Evolutionary conservation across 1,284 basidiomycete genomes (phyloP), one percentile per base, ranked within the genome.

Genomic region (Cutaneotrichosporon dermatis): DNA sequence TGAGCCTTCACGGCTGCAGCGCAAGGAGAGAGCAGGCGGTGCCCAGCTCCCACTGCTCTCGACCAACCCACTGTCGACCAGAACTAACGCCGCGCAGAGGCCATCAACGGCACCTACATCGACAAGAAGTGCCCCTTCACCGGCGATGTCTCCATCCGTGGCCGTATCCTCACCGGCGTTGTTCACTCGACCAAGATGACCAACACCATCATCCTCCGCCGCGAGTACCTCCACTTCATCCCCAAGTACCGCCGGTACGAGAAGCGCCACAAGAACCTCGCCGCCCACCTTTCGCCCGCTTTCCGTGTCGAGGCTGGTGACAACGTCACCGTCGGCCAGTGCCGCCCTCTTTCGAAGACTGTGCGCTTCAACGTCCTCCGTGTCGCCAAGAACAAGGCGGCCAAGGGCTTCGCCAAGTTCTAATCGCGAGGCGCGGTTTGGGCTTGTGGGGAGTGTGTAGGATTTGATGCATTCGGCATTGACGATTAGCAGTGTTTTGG

Each of bases 121-220:
- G 95, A 99, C 87, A 99, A 99, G 85, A 99, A 99, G 83, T 99
- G 94, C 84, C 94, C 94, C 52, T 97, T 95, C 85, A 94, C 91
- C 70, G 90, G 94, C 68, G 83, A 92, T 68, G 83, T 97, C 73
- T 98, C 96, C 60, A 99, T 99, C 80, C 95, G 96, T 80, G 96
- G 96, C 65, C 95, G 96, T 77, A 98, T 99, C 82, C 83, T 99
- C 69, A 95, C 92, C 62, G 96, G 96, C 80, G 94, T 99, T 69
- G 83, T 99, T 61, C 98, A 95, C 68, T 97, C 94, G 54, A 77
- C 77, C 72, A 99, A 99, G 86, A 99, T 99, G 96, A 96, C 89
- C 80, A 92, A 96, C 76, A 99, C 96, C 64, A 85, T 98, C 79
- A 87, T 99, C 82, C 93, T 99, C 82, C 94, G 96, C 69, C 85